Conservation (phyloP, 2,329 filamentous ascomycete genomes). For the Ascochyta fabae region DNA sequence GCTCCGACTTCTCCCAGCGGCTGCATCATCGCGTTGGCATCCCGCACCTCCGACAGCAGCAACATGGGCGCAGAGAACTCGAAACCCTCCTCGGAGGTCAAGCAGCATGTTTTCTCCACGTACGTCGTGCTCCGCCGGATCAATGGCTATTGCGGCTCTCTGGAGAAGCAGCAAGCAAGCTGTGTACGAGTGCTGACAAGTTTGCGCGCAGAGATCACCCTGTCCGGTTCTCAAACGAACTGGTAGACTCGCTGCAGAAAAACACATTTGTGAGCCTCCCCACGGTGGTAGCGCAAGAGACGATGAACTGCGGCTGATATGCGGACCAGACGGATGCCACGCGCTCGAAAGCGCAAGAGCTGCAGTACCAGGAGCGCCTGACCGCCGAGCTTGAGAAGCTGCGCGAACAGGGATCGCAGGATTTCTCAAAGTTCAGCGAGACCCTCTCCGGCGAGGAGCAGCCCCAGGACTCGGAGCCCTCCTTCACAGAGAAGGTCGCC, state of each 20-base stretch:
- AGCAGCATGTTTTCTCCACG: conserved; percentile 69
- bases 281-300: not conserved
- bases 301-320: conserved; percentile 13
- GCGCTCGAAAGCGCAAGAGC: conserved; percentile 81
- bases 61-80: conserved; percentile 69
- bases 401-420: conserved; percentile 71
- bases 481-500: conserved; percentile 46
- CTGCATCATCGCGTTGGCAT: conserved; percentile 37
- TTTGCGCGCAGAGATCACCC: conserved; percentile 62
- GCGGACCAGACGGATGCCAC: conserved; percentile 79
- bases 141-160: conserved; percentile 31
- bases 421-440: conserved; percentile 72
- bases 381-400: conserved; percentile 83
- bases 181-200: conserved; percentile 37
- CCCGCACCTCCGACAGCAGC: conserved; percentile 29
- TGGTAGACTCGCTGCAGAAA: conserved; percentile 82
- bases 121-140: conserved; percentile 46
- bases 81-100: conserved; percentile 61
- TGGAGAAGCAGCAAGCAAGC: not conserved
- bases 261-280: conserved; percentile 76
- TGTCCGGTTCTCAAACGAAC: conserved; percentile 76
- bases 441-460: conserved; percentile 61
- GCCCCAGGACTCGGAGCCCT: conserved; percentile 40
- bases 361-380: conserved; percentile 87
- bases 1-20: conserved; percentile 39